Evolutionary conservation across 495 filamentous ascomycete genomes (phyloP).

Genomic region (Tuber brumale): DNA sequence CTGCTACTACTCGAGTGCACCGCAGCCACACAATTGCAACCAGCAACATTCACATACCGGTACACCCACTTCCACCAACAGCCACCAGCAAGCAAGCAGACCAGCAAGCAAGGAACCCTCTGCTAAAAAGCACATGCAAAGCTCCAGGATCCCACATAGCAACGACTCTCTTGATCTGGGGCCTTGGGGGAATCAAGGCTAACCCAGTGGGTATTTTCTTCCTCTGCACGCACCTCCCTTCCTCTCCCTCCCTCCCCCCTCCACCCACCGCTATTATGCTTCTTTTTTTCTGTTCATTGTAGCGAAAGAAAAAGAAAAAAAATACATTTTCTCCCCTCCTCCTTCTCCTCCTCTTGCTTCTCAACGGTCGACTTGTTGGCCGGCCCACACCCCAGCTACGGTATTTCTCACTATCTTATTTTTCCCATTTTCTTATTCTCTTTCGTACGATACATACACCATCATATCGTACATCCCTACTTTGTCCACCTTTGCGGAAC

Average conservation of each 20-base stretch:
- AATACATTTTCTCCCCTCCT: neutral
- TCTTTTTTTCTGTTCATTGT: neutral
- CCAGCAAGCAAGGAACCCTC: constrained; percentile 1
- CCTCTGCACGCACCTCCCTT: neutral
- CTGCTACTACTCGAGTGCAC: neutral
- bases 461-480: neutral
- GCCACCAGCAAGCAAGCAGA: neutral
- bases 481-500: neutral
- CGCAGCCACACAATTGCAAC: neutral
- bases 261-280: neutral
- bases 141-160: neutral
- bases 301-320: neutral
- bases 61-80: neutral
- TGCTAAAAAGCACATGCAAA: constrained; percentile 4
- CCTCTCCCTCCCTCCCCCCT: neutral
- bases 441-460: neutral
- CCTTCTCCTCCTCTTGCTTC: neutral
- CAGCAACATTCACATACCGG: constrained; percentile 2
- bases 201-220: neutral
- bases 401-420: neutral
- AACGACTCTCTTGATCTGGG: neutral
- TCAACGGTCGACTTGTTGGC: neutral
- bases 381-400: neutral
- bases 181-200: neutral
- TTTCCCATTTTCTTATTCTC: neutral